Evolutionary conservation across 1,139 yeast species (phyloP), one percentile per base, ranked within the genome.

Genomic region (Saccharomyces pastorianus): DNA sequence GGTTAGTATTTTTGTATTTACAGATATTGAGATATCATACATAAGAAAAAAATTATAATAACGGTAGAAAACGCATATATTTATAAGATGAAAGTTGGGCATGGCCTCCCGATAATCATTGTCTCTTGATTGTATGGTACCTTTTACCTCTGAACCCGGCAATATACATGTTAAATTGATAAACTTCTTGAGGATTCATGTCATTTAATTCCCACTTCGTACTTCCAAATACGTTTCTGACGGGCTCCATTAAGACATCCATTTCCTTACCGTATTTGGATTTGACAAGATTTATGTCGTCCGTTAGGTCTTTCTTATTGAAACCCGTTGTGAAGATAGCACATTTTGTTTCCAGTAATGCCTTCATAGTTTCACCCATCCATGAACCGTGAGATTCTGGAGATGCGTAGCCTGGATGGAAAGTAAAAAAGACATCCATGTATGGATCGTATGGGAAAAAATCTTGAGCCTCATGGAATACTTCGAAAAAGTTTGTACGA

Each of bases 391-490:
- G 77, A 50, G 87, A 81, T 67, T 89, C 96, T 11, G 89, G 88
- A 20, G 95, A 87, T 28, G 89, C 85, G 70, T 90, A 81, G 48
- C 96, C 96, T 1, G 99, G 98, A 70, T 93, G 98, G 85, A 91
- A 93, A 53, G 88, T 76, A 78, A 89, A 90, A 73, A 93, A 93
- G 29, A 83, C 82, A 70, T 93, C 99, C 69, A 88, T 79, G 71
- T 91, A 93, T 46, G 99, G 99, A 71, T 93, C 99, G 70, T 91
- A 93, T 14, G 99, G 99, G 84, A 90, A 89, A 69, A 93, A 85
- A 71, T 91, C 97, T 63, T 93, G 95, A 56, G 88, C 85, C 63
- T 89, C 89, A 71, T 93, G 96, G 56, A 87, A 77, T 51, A 87
- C 93, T 67, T 90, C 90, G 82, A 93, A 93, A 71, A 85, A 91